Evolutionary conservation across 371 early-diverging fungal species (phyloP), one percentile per base, ranked within the genome.

Genomic region (Batkoa obscura): DNA sequence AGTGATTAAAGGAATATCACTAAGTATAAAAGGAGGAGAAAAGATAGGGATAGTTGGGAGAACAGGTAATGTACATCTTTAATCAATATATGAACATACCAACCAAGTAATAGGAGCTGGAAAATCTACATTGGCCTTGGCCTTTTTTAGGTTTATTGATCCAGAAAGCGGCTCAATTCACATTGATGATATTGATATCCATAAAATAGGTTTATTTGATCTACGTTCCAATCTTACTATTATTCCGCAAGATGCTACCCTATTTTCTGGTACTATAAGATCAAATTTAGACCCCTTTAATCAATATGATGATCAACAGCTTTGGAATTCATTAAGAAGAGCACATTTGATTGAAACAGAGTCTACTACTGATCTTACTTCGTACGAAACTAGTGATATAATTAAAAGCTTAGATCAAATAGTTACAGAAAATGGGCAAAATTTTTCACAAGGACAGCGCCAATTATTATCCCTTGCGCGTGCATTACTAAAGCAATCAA

Each of bases 401-500:
- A 56, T 50, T 35, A 58, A 47, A 45, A 64, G 60, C 6, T 64
- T 83, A 30, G 80, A 79, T 43, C 61, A 71, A 13, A 68, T 65
- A 8, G 75, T 82, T 56, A 72, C 64, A 33, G 81, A 80, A 56
- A 75, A 74, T 52, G 90, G 90, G 17, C 71, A 70, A 32, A 84
- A 78, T 62, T 72, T 85, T 57, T 79, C 79, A 17, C 76, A 85
- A 38, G 93, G 93, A 17, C 83, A 91, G 62, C 69, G 80, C 31
- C 92, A 91, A 64, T 63, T 89, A 58, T 72, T 92, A 41, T 74
- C 83, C 4, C 64, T 91, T 23, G 83, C 85, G 2, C 78, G 90
- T 34, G 86, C 88, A 3, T 63, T 89, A 41, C 68, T 89, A 8
- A 67, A 74, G 23, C 68, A 71, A 45, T 70, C 79, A 35, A 66